Conservation (phyloP, 1,139 yeast genomes). For the Suhomyces kunorum region DNA sequence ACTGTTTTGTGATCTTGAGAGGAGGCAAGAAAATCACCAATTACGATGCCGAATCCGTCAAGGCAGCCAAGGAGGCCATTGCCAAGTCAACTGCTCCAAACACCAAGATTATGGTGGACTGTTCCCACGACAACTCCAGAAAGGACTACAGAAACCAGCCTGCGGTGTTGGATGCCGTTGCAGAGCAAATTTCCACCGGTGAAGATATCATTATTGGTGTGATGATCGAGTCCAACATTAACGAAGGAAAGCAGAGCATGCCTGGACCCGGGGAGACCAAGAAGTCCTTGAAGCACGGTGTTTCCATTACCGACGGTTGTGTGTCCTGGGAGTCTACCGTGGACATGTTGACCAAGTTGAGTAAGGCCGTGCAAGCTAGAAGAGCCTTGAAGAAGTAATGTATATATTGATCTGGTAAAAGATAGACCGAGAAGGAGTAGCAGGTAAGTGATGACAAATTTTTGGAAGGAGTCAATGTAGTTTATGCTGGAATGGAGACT, state of each 20-base stretch:
- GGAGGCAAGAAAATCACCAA: conserved; percentile 96
- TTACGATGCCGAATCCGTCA: conserved; percentile 78
- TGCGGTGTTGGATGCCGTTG: conserved; percentile 74
- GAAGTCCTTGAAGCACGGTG: conserved; percentile 84
- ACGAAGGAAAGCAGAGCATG: conserved; percentile 89
- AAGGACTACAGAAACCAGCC: conserved; percentile 97
- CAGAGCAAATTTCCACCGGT: conserved; percentile 80
- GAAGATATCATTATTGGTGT: conserved; percentile 82
- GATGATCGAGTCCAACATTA: conserved; percentile 92
- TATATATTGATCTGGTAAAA: conserved; percentile 1
- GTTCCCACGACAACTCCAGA: conserved; percentile 95
- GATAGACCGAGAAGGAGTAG: no score
- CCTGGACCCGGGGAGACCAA: conserved; percentile 59
- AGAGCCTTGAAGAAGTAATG: conserved; percentile 39
- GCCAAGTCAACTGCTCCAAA: conserved; percentile 54
- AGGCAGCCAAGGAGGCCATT: conserved; percentile 67
- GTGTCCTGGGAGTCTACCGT: conserved; percentile 91
- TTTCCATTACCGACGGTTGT: conserved; percentile 95
- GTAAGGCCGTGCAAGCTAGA: conserved; percentile 80
- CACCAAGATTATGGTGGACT: conserved; percentile 91
- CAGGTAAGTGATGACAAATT: no score
- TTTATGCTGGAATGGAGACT: no score
- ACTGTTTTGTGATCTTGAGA: conserved; percentile 86
- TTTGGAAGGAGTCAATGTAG: no score
- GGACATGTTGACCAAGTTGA: conserved; percentile 71